Conservation (phyloP, 2,329 filamentous ascomycete species). For the Setomelanomma holmii region DNA sequence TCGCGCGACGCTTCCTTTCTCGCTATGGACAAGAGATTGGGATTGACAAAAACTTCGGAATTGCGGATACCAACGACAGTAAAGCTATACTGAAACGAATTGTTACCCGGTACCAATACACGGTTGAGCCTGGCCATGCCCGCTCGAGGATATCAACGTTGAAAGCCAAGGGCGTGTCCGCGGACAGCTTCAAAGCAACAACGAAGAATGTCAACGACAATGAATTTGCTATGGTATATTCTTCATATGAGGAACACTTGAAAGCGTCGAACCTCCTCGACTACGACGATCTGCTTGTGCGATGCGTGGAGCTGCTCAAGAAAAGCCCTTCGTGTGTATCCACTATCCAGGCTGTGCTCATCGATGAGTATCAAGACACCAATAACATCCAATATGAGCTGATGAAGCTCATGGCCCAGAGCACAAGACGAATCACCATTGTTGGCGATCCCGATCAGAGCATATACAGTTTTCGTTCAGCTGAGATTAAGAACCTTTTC, state of each 20-base stretch:
- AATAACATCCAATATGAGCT: constrained; percentile 94
- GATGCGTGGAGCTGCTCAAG: constrained; percentile 79
- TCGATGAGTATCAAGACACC: constrained; percentile 98
- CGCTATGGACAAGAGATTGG: constrained; percentile 86
- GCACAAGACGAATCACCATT: constrained; percentile 80
- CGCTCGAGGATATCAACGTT: constrained; percentile 74
- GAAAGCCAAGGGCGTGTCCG: constrained; percentile 63
- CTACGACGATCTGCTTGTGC: constrained; percentile 89
- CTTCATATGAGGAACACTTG: constrained; percentile 80
- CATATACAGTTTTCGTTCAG: constrained; percentile 94
- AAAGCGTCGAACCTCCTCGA: constrained; percentile 82
- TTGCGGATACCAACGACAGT: constrained; percentile 85
- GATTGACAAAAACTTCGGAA: constrained; percentile 82
- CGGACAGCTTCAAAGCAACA: constrained; percentile 52
- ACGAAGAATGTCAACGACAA: constrained; percentile 61
- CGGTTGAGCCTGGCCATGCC: constrained; percentile 73
- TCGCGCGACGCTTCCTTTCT: constrained; percentile 82
- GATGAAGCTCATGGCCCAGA: constrained; percentile 84
- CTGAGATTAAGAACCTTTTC: constrained; percentile 86
- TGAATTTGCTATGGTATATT: constrained; percentile 72
- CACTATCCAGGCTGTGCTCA: constrained; percentile 88
- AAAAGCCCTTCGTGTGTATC: constrained; percentile 79
- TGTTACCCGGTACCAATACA: constrained; percentile 73
- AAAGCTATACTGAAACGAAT: constrained; percentile 82
- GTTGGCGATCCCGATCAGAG: constrained; percentile 98